Evolutionary conservation across 1,284 basidiomycete genomes (phyloP).

Genomic region (Sphagnurus paluster): DNA sequence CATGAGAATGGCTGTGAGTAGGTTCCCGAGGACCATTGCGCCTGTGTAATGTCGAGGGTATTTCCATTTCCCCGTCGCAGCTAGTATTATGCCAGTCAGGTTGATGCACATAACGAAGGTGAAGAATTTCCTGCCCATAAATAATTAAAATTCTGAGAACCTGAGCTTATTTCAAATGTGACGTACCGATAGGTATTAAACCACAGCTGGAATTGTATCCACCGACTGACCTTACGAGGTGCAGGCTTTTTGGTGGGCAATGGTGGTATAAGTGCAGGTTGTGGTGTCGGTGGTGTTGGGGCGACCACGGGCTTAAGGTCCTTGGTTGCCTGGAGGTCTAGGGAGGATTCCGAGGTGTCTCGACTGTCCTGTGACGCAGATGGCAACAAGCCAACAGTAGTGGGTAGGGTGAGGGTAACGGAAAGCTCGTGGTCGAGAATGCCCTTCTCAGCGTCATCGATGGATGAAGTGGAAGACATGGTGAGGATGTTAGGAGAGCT

Average conservation of each 20-base stretch:
- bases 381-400: conserved; percentile 14
- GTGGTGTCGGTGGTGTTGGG: not conserved
- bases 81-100: conserved; percentile 47
- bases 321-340: not conserved
- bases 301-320: not conserved
- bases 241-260: conserved; percentile 22
- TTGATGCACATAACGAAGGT: conserved; percentile 53
- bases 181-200: conserved; percentile 65
- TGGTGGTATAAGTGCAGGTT: conserved; percentile 6
- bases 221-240: conserved; percentile 33
- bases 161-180: not conserved
- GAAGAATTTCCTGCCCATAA: conserved; percentile 56
- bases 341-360: conserved; percentile 2
- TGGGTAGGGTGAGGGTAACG: conserved; percentile 22
- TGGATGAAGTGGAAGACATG: conserved; percentile 28
- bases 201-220: conserved; percentile 58
- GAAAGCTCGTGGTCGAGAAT: conserved; percentile 27
- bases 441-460: conserved; percentile 41
- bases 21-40: conserved; percentile 61
- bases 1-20: conserved; percentile 52
- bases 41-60: conserved; percentile 61
- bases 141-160: conserved; percentile 1
- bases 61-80: conserved; percentile 51
- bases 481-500: conserved; percentile 9
- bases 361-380: conserved; percentile 10